These are phyloP conservation scores for Dorcoceras hygrometricum DNA, from an alignment of 257 asterid genomes.

Conservation along the genomic window DNA sequence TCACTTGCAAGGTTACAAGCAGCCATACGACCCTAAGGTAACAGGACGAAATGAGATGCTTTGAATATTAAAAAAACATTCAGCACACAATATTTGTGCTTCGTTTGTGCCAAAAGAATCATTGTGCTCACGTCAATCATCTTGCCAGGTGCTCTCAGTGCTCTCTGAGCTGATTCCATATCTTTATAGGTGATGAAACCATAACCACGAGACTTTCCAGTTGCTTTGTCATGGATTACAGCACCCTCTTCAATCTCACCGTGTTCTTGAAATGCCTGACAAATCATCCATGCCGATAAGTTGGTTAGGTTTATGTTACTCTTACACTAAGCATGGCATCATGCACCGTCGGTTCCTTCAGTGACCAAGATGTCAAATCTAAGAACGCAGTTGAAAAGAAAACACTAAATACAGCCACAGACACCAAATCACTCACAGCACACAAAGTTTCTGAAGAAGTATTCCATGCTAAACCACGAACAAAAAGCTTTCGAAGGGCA, in stretches of 20 bases:
- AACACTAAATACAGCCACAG: constrained; percentile 44
- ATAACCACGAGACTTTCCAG: constrained; percentile 80
- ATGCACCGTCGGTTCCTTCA: constrained; percentile 10
- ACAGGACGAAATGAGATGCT: constrained; percentile 17
- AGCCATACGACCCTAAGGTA: constrained; percentile 82
- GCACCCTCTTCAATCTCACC: constrained; percentile 90
- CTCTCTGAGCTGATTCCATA: constrained; percentile 75
- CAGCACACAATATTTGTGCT: not conserved
- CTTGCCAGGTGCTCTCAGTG: constrained; percentile 67
- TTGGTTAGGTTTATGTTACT: constrained; percentile 3
- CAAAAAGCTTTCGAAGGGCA: constrained; percentile 95
- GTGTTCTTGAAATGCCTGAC: constrained; percentile 76
- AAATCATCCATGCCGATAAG: constrained; percentile 23
- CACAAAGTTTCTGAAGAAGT: constrained; percentile 91
- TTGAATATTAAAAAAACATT: constrained; percentile 6
- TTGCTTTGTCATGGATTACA: constrained; percentile 59
- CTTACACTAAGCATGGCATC: constrained; percentile 7
- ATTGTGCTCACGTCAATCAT: constrained; percentile 65
- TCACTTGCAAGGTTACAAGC: constrained; percentile 83
- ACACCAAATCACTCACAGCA: constrained; percentile 87
- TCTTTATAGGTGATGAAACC: constrained; percentile 73
- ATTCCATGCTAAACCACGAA: constrained; percentile 96
- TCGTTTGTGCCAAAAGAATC: not conserved
- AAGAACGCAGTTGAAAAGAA: constrained; percentile 30
- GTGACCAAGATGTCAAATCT: constrained; percentile 21